Evolutionary conservation across 2,329 filamentous ascomycete species (phyloP).

Genomic region (Xylaria arbuscula): DNA sequence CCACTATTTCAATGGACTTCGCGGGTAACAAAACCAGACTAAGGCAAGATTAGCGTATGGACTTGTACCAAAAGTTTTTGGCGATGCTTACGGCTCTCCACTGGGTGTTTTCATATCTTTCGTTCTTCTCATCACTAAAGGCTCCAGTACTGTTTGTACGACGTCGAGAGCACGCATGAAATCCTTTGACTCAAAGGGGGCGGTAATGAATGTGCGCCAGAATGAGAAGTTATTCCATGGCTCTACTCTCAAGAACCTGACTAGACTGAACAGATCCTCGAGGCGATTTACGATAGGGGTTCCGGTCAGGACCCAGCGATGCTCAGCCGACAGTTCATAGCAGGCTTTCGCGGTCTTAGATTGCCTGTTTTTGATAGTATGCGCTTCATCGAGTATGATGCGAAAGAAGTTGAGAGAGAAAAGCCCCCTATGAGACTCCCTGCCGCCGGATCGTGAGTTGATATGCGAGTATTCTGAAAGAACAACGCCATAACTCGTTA

Average conservation of each 20-base stretch:
- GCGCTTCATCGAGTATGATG: constrained; percentile 93
- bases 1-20: constrained; percentile 84
- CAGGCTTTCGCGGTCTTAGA: constrained; percentile 96
- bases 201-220: constrained; percentile 98
- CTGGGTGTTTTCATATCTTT: constrained; percentile 98
- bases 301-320: constrained; percentile 93
- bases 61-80: not conserved
- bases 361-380: constrained; percentile 88
- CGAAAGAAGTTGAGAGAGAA: constrained; percentile 96
- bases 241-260: constrained; percentile 92
- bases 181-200: constrained; percentile 95
- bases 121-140: constrained; percentile 91
- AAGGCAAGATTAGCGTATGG: constrained; percentile 20
- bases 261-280: constrained; percentile 92
- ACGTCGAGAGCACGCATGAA: constrained; percentile 94
- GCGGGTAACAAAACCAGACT: constrained; percentile 82
- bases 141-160: constrained; percentile 95
- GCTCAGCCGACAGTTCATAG: constrained; percentile 85
- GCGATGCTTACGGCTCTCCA: constrained; percentile 62
- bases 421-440: constrained; percentile 74
- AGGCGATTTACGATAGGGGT: constrained; percentile 97
- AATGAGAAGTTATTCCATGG: constrained; percentile 99
- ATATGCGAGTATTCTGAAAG: constrained; percentile 89
- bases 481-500: constrained; percentile 93
- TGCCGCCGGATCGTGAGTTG: constrained; percentile 72